Percentiles rank a stretch among this genome's conserved stretches.
Conservation (phyloP, 1,139 yeast species). For the Yamadazyma trypodendri region DNA sequence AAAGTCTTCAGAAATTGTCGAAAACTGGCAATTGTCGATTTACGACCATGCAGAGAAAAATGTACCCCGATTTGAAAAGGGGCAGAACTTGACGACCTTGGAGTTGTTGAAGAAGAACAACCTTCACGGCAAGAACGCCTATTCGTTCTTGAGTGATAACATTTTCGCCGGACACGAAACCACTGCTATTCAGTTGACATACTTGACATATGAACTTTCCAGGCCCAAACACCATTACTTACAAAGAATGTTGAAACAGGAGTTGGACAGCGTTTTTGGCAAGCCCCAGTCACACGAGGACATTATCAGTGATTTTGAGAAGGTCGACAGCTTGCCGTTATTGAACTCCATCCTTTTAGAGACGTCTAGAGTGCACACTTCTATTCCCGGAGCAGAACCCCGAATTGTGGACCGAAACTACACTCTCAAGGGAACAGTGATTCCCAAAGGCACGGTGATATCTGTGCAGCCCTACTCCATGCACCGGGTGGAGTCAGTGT, state of each 20-base stretch:
- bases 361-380: slow-evolving; percentile 59
- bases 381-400: slow-evolving; percentile 78
- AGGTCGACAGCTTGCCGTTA: slow-evolving; percentile 51
- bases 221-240: slow-evolving; percentile 42
- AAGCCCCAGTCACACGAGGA: slow-evolving; percentile 23
- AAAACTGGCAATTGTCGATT: slow-evolving; percentile 50
- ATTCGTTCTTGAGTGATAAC: slow-evolving; percentile 40
- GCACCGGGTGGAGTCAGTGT: slow-evolving; percentile 52
- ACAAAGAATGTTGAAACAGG: slow-evolving; percentile 45
- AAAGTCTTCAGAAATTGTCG: slow-evolving; percentile 39
- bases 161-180: slow-evolving; percentile 75
- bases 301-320: slow-evolving; percentile 32
- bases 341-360: slow-evolving; percentile 60
- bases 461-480: slow-evolving; percentile 67
- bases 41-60: slow-evolving; percentile 39
- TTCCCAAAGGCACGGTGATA: slow-evolving; percentile 58
- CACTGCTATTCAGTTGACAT: slow-evolving; percentile 66
- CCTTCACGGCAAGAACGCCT: slow-evolving; percentile 32
- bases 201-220: slow-evolving; percentile 59
- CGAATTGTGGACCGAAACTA: slow-evolving; percentile 42
- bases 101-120: slow-evolving; percentile 36
- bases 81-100: slow-evolving; percentile 30
- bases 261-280: slow-evolving; percentile 37
- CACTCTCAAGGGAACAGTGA: slow-evolving; percentile 19
- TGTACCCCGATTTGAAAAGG: slow-evolving; percentile 20